Conservation (phyloP, 805 yeast genomes). For the Suhomyces pyralidae region DNA sequence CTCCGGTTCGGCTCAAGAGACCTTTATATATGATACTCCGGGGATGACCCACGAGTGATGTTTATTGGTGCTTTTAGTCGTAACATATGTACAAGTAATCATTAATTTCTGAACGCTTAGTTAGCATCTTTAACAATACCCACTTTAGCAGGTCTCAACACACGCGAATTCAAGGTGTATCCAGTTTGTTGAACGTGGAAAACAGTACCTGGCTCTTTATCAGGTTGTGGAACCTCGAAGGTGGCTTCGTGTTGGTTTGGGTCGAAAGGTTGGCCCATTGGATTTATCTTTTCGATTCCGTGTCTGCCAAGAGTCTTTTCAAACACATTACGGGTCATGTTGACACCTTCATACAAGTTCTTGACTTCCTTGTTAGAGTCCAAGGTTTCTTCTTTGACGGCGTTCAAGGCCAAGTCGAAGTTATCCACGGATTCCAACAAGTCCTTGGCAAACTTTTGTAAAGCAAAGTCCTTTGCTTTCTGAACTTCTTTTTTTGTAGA, state of each 20-base stretch:
- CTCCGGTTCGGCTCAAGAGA: background rate
- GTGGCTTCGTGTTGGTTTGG: constrained; percentile 93
- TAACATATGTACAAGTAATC: constrained; percentile 4
- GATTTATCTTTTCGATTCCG: constrained; percentile 78
- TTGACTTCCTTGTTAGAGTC: constrained; percentile 61
- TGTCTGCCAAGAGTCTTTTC: constrained; percentile 79
- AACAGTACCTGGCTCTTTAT: constrained; percentile 87
- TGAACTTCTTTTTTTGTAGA: constrained; percentile 83
- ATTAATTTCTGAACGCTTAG: background rate
- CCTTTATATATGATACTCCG: background rate
- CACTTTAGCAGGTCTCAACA: constrained; percentile 92
- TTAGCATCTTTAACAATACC: constrained; percentile 71
- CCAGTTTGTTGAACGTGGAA: constrained; percentile 93
- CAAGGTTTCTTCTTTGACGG: constrained; percentile 63
- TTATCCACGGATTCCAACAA: constrained; percentile 86
- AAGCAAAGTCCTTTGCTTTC: constrained; percentile 85
- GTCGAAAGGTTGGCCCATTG: constrained; percentile 80
- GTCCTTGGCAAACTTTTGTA: constrained; percentile 89
- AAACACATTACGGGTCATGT: constrained; percentile 83
- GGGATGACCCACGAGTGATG: background rate
- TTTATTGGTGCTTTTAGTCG: constrained; percentile 1
- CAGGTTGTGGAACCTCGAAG: constrained; percentile 82
- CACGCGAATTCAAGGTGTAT: constrained; percentile 79
- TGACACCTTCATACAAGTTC: constrained; percentile 81
- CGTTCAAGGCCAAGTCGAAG: constrained; percentile 78